phyloP scores from a whole-genome alignment of 768 basidiomycete species.

The Russula vinacea region DNA sequence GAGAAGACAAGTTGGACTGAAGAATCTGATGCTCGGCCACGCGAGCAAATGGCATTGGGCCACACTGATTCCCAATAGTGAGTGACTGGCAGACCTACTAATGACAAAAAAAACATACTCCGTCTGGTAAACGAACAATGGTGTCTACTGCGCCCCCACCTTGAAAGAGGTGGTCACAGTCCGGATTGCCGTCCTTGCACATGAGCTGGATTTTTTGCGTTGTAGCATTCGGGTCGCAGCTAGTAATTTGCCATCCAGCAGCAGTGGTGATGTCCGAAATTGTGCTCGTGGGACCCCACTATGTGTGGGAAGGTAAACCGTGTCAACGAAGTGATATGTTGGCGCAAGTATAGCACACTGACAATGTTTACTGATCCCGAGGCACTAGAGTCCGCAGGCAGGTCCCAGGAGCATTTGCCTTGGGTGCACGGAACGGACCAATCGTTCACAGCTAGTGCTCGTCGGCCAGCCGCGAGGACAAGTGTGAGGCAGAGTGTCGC shows the following conservation, averaged over 20 bases:
- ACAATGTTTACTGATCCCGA: constrained; percentile 19
- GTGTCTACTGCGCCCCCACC: constrained; percentile 21
- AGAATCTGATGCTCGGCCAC: not conserved
- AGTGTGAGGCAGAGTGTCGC: not conserved
- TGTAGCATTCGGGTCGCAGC: constrained; percentile 4
- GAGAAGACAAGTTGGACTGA: not conserved
- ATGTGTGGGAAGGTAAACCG: not conserved
- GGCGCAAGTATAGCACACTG: constrained; percentile 8
- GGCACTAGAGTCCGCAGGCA: not conserved
- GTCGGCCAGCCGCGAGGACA: not conserved
- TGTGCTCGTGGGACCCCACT: constrained; percentile 19
- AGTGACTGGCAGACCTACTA: no score
- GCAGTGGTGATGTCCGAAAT: constrained; percentile 24
- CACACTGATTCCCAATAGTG: not conserved
- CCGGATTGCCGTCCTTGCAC: not conserved
- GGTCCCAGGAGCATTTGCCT: constrained; percentile 18
- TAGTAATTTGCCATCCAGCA: constrained; percentile 12
- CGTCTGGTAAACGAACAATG: constrained; percentile 30
- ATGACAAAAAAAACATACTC: not conserved
- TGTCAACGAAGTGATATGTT: not conserved
- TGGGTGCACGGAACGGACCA: constrained; percentile 19
- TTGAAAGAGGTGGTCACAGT: constrained; percentile 30
- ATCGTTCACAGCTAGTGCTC: constrained; percentile 16
- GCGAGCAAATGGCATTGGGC: constrained; percentile 11
- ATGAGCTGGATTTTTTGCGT: constrained; percentile 14